Conservation (phyloP, 768 basidiomycete genomes). For the Trametes punicea region DNA sequence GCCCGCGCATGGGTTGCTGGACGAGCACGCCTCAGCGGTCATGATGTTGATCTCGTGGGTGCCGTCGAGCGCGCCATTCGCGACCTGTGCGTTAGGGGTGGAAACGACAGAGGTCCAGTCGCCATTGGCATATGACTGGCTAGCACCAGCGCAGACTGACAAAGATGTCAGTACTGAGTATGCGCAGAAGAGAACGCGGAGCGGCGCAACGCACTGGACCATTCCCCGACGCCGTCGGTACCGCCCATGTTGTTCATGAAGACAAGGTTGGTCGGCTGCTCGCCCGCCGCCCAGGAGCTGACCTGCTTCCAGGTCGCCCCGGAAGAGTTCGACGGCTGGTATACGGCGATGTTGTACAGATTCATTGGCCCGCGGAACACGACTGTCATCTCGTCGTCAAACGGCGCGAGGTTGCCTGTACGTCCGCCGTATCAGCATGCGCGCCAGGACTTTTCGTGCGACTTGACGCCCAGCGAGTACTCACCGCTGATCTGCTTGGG, state of each 20-base stretch:
- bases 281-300: constrained; percentile 25
- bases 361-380: constrained; percentile 28
- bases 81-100: constrained; percentile 23
- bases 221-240: constrained; percentile 22
- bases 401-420: constrained; percentile 29
- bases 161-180: background rate
- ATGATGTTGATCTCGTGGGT: constrained; percentile 26
- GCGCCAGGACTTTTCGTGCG: too few species aligned
- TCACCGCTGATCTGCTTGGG: constrained; percentile 21
- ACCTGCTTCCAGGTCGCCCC: constrained; percentile 26
- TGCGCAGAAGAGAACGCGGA: background rate
- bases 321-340: constrained; percentile 26
- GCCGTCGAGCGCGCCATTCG: constrained; percentile 14
- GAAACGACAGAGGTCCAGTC: constrained; percentile 24
- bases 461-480: background rate
- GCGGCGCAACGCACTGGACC: constrained; percentile 24
- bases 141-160: constrained; percentile 28
- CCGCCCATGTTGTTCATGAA: constrained; percentile 34
- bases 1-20: constrained; percentile 21
- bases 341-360: constrained; percentile 29
- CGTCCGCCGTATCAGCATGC: background rate
- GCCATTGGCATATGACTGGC: constrained; percentile 30
- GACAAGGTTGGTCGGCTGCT: constrained; percentile 25
- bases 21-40: constrained; percentile 22
- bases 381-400: constrained; percentile 29